Percentiles rank a stretch among this genome's conserved stretches.
Evolutionary conservation across 306 rosid genomes (phyloP).

Genomic region (Acacia confusa): DNA sequence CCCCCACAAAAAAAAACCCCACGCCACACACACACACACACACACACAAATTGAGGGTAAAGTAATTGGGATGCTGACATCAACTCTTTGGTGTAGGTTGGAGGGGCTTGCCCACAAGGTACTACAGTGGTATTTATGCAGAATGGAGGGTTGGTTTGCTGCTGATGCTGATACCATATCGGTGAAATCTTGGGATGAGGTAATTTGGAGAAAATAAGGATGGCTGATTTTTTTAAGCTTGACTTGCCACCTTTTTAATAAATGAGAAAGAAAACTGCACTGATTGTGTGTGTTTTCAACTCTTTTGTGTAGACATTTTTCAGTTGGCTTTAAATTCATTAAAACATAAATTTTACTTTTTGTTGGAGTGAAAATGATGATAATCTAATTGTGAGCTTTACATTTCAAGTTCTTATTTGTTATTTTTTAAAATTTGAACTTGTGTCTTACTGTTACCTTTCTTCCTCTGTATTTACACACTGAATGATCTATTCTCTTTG

Average conservation of each 20-base stretch:
- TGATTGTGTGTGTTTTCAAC: not conserved
- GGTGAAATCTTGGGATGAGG: conserved; percentile 94
- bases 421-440: not conserved
- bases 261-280: not conserved
- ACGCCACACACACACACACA: no score
- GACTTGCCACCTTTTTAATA: not conserved
- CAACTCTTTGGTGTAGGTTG: conserved; percentile 56
- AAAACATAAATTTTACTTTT: not conserved
- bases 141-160: conserved; percentile 99
- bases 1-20: no score
- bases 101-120: conserved; percentile 91
- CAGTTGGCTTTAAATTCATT: not conserved
- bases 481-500: conserved; percentile 47
- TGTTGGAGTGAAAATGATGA: not conserved
- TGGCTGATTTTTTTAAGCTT: conserved; percentile 6
- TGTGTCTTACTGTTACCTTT: conserved; percentile 8
- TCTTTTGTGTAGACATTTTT: not conserved
- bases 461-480: conserved; percentile 6
- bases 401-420: not conserved
- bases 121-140: conserved; percentile 94
- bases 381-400: not conserved
- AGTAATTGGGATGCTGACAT: conserved; percentile 20
- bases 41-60: no score
- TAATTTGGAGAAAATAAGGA: conserved; percentile 30
- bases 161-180: conserved; percentile 94